Evolutionary conservation across 352 stramenopile genomes (phyloP), one percentile per base, ranked within the genome.

Genomic region (Pythium guiyangense): DNA sequence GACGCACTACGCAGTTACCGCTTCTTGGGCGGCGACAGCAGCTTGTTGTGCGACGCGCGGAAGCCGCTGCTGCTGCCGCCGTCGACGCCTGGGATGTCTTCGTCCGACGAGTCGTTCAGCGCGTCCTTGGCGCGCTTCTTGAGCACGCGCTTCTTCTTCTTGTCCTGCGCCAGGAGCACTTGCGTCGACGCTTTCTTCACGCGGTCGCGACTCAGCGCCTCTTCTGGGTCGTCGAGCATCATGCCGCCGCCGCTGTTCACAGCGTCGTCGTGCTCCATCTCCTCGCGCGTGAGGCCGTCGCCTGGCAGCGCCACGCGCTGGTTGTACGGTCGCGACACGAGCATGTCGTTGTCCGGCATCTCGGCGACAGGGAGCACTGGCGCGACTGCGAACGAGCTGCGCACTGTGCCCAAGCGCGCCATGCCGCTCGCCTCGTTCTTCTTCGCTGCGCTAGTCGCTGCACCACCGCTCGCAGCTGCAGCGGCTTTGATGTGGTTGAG

Each of bases 171-270:
- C n/a, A 94, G 60, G 48, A 98, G 75, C 40, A 98, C 90, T 62
- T 97, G 92, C 22, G 78, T 90, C 12, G 92, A 97, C 25, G 92
- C 89, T 48, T 90, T 87, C 68, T 98, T 98, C 22, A 98, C 90
- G 20, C 93, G 88, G 54, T 98, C 92, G 25, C 95, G 85, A 52
- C 90, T 97, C 48, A 98, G 67, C 52, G 96, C 90, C 52, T 98
- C 94, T 61, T 98, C 92, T 20, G 70, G 80, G 42, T 93, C 82
- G 44, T 93, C 83, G 31, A 87, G 54, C 48, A 81, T 37, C 62
- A 87, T 63, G 51, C 46, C 52, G 50, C 52, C 66, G 27, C 60
- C 69, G 39, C 63, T 64, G 34, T 60, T 63, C 10, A 51, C 10
- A 18, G 45, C 20, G 40, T 91, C 80, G 48, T 96, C 86, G 49